Conservation (phyloP, 1,284 basidiomycete genomes). For the Rhodotorula sp. region DNA sequence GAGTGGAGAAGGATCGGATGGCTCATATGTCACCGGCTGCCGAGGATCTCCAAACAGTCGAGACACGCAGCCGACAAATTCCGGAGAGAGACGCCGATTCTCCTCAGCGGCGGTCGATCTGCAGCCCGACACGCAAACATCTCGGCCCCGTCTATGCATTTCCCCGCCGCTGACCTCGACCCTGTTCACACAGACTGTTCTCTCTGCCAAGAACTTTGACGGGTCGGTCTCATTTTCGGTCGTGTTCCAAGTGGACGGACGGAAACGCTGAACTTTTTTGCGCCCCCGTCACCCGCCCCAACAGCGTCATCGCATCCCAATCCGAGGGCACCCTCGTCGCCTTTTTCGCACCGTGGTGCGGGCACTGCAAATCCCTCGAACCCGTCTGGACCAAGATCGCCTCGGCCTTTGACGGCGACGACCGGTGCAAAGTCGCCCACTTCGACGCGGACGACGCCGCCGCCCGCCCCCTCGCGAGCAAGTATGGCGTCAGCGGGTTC, state of each 20-base stretch:
- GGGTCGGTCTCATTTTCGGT: constrained; percentile 46
- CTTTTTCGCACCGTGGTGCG: constrained; percentile 48
- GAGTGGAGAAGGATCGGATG: no score
- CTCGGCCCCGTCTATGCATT: no score
- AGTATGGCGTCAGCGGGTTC: constrained; percentile 54
- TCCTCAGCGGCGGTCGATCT: no score
- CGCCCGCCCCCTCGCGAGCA: constrained; percentile 73
- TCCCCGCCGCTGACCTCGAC: no score
- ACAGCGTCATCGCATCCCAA: constrained; percentile 18
- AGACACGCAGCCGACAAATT: no score
- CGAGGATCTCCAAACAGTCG: no score
- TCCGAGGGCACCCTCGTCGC: constrained; percentile 56
- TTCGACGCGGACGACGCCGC: constrained; percentile 80
- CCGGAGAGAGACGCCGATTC: no score
- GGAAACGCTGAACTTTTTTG: not conserved
- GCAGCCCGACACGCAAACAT: no score
- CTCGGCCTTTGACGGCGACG: constrained; percentile 70
- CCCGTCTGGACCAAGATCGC: constrained; percentile 84
- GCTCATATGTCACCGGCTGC: no score
- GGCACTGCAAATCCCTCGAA: constrained; percentile 57
- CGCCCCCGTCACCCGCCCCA: not conserved
- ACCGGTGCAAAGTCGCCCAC: constrained; percentile 79
- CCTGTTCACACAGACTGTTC: constrained; percentile 66
- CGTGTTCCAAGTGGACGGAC: constrained; percentile 45
- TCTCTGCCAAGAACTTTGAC: constrained; percentile 74